Evolutionary conservation across 441 rosid species (phyloP).

Genomic region (Flueggea neowawraea): DNA sequence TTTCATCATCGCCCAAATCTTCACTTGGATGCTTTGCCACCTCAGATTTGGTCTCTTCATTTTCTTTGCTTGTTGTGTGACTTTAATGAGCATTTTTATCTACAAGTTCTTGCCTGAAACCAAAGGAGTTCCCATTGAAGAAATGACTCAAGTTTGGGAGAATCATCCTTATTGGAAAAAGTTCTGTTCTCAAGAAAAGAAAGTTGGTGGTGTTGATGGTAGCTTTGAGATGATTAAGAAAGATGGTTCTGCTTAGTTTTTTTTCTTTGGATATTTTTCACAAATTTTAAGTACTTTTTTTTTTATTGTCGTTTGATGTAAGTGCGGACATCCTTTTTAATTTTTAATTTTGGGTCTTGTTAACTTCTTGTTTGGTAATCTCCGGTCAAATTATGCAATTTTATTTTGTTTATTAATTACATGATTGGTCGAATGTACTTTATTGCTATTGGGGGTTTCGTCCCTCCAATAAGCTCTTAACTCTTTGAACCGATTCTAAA

Average conservation of each 20-base stretch:
- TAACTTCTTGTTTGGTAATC: too few species aligned
- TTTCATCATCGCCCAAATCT: slow-evolving; percentile 54
- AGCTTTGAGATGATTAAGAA: neutral
- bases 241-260: neutral
- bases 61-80: slow-evolving; percentile 35
- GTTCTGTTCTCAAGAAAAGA: slow-evolving; percentile 21
- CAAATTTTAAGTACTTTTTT: neutral
- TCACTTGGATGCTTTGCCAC: slow-evolving; percentile 41
- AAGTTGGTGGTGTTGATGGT: neutral
- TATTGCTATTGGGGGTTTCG: too few species aligned
- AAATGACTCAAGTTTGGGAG: slow-evolving; percentile 38
- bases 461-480: too few species aligned
- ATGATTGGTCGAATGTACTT: too few species aligned
- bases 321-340: too few species aligned
- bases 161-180: slow-evolving; percentile 32
- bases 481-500: too few species aligned
- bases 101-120: slow-evolving; percentile 40
- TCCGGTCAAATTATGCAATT: too few species aligned
- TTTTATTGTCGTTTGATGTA: neutral
- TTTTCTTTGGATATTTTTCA: neutral
- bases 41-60: slow-evolving; percentile 44
- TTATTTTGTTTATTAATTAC: too few species aligned
- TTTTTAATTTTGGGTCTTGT: too few species aligned
- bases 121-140: slow-evolving; percentile 41
- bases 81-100: slow-evolving; percentile 29